Percentiles rank a stretch among this genome's conserved stretches.
Evolutionary conservation across 768 basidiomycete genomes (phyloP).

Genomic region (Suillus americanus): DNA sequence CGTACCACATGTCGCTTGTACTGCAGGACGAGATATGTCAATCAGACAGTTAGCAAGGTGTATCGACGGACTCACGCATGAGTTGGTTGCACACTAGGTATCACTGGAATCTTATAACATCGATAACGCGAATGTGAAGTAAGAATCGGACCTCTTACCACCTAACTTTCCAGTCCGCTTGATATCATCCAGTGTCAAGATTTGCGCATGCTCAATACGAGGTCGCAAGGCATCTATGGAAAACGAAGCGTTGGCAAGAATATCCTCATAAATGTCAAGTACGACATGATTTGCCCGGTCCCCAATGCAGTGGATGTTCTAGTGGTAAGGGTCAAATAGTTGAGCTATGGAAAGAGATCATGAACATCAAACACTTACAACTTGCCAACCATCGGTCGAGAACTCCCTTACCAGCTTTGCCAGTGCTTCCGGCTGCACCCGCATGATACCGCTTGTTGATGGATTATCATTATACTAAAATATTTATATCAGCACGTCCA

Average conservation of each 20-base stretch:
- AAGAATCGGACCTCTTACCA: slow-evolving; percentile 42
- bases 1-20: slow-evolving; percentile 92
- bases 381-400: slow-evolving; percentile 78
- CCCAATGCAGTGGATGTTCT: slow-evolving; percentile 91
- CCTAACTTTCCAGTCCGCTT: slow-evolving; percentile 69
- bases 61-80: slow-evolving; percentile 61
- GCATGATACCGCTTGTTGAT: slow-evolving; percentile 68
- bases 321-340: background rate
- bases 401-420: slow-evolving; percentile 56
- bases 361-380: slow-evolving; percentile 48
- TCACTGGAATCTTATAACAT: slow-evolving; percentile 48
- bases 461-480: slow-evolving; percentile 72
- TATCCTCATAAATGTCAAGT: slow-evolving; percentile 78
- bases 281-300: slow-evolving; percentile 85
- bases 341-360: background rate
- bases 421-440: slow-evolving; percentile 53
- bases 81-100: slow-evolving; percentile 90
- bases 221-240: slow-evolving; percentile 46
- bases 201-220: slow-evolving; percentile 92
- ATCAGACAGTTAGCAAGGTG: background rate
- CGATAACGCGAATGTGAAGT: background rate
- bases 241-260: slow-evolving; percentile 37
- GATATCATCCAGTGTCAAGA: slow-evolving; percentile 72
- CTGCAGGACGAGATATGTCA: slow-evolving; percentile 34
- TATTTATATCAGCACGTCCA: slow-evolving; percentile 3